A percentile compares a stretch with the other conserved stretches of the same genome.
phyloP scores from a whole-genome alignment of 495 filamentous ascomycete species.

The Articulospora tetracladia region DNA sequence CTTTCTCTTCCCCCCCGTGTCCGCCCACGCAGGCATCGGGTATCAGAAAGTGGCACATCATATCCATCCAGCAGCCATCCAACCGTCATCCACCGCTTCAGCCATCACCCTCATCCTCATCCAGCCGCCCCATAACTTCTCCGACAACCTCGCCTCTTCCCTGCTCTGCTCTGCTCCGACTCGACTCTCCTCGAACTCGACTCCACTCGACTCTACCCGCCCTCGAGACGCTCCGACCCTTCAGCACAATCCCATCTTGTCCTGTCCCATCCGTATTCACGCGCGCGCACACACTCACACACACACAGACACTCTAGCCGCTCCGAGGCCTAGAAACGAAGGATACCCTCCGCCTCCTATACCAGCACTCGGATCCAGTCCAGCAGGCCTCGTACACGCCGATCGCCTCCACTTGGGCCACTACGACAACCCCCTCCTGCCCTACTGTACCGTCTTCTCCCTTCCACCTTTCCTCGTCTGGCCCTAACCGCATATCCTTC shows the following conservation, averaged over 20 bases:
- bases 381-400: background rate
- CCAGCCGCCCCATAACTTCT: no score
- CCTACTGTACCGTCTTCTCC: background rate
- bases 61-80: background rate
- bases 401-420: background rate
- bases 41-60: background rate
- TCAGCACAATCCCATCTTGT: no score
- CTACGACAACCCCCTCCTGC: no score
- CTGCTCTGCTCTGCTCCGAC: no score
- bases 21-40: background rate
- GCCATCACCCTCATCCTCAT: no score
- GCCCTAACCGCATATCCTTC: background rate
- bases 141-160: no score
- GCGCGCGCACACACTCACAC: no score
- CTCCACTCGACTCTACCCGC: no score
- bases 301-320: background rate
- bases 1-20: background rate
- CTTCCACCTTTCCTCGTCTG: background rate
- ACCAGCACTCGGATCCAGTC: background rate
- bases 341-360: background rate
- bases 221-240: no score
- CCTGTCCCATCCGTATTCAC: no score
- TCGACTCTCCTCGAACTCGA: no score
- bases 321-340: background rate
- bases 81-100: no score